Percentiles rank a stretch among this genome's conserved stretches.
Evolutionary conservation across 768 basidiomycete species (phyloP).

Genomic region (Termitomyces sp.): DNA sequence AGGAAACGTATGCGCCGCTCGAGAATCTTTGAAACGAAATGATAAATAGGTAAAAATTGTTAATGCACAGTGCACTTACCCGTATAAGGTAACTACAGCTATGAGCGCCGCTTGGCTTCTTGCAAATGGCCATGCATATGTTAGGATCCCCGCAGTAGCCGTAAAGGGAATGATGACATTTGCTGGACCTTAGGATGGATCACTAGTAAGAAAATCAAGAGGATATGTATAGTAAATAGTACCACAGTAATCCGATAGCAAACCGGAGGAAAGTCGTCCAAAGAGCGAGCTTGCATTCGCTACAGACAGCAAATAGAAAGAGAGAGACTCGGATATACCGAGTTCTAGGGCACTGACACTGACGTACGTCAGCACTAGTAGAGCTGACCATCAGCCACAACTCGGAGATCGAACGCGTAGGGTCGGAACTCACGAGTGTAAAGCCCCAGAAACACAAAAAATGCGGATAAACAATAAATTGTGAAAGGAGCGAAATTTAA

Average conservation of each 20-base stretch:
- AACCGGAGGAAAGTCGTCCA: slow-evolving; percentile 55
- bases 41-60: background rate
- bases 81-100: slow-evolving; percentile 59
- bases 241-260: slow-evolving; percentile 34
- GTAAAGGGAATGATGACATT: slow-evolving; percentile 71
- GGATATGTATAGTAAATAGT: background rate
- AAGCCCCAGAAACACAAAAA: slow-evolving; percentile 61
- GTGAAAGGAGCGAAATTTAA: slow-evolving; percentile 55
- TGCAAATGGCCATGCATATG: slow-evolving; percentile 71
- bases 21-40: slow-evolving; percentile 39
- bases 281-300: slow-evolving; percentile 65
- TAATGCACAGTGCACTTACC: slow-evolving; percentile 33
- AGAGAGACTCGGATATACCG: slow-evolving; percentile 47
- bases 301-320: slow-evolving; percentile 66
- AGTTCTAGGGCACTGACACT: slow-evolving; percentile 51
- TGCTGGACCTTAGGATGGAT: slow-evolving; percentile 47
- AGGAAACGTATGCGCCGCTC: slow-evolving; percentile 59
- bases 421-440: slow-evolving; percentile 50
- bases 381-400: slow-evolving; percentile 26
- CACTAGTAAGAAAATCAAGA: background rate
- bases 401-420: slow-evolving; percentile 16
- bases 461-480: slow-evolving; percentile 55
- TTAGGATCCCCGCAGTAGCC: slow-evolving; percentile 51
- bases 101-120: slow-evolving; percentile 43
- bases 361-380: slow-evolving; percentile 66